These are phyloP conservation scores for Phytophthora pluvialis DNA, from an alignment of 352 stramenopile species.

Conservation along the genomic window DNA sequence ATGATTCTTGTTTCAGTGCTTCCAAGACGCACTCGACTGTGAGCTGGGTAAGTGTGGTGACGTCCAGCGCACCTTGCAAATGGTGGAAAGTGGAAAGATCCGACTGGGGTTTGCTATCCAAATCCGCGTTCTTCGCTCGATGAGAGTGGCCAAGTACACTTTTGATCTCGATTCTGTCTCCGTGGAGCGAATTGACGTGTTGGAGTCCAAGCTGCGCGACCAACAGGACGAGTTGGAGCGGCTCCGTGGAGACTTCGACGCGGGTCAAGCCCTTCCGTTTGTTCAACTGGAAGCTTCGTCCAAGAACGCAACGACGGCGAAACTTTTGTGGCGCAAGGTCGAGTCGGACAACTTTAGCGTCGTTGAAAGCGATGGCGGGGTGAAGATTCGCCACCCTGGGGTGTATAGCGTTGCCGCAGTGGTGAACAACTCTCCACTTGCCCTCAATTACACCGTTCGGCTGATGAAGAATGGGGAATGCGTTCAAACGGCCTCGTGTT, in stretches of 20 bases:
- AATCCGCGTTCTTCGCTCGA: neutral
- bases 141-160: slow-evolving; percentile 7
- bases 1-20: no score
- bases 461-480: no score
- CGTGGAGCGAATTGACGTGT: slow-evolving; percentile 13
- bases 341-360: neutral
- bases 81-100: neutral
- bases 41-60: neutral
- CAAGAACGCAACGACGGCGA: neutral
- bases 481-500: no score
- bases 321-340: neutral
- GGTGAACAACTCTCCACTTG: no score
- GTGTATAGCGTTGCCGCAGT: no score
- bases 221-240: slow-evolving; percentile 5
- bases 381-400: no score
- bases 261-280: neutral
- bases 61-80: neutral
- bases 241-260: slow-evolving; percentile 8
- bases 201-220: slow-evolving; percentile 27
- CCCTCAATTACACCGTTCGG: no score
- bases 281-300: neutral
- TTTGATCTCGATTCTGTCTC: slow-evolving; percentile 18
- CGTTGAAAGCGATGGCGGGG: neutral
- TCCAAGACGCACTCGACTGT: neutral
- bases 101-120: neutral